phyloP scores from a whole-genome alignment of 1,139 yeast species.

The Scheffersomyces titani region DNA sequence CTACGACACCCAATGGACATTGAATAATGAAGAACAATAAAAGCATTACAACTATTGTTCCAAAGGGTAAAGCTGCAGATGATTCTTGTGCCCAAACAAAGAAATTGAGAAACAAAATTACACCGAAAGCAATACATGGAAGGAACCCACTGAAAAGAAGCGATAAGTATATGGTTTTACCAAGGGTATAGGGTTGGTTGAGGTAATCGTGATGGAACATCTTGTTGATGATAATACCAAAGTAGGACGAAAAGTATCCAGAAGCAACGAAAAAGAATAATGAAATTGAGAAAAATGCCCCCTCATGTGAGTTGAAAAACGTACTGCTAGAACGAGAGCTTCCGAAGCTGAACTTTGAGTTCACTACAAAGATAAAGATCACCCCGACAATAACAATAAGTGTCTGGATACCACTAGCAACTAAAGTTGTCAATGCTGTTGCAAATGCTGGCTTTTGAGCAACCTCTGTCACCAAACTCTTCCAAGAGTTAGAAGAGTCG shows the following conservation, averaged over 20 bases:
- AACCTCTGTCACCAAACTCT: slow-evolving; percentile 53
- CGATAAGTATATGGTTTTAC: slow-evolving; percentile 31
- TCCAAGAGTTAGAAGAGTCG: slow-evolving; percentile 41
- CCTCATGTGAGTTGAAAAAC: slow-evolving; percentile 57
- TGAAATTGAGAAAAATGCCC: slow-evolving; percentile 64
- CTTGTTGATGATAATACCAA: slow-evolving; percentile 64
- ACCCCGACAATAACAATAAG: slow-evolving; percentile 65
- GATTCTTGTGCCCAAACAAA: slow-evolving; percentile 79
- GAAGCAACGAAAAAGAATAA: slow-evolving; percentile 63
- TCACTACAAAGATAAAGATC: slow-evolving; percentile 56
- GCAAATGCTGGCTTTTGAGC: slow-evolving; percentile 52
- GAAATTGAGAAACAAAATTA: slow-evolving; percentile 59
- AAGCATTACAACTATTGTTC: slow-evolving; percentile 16
- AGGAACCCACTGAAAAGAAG: slow-evolving; percentile 59
- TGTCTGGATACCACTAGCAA: slow-evolving; percentile 75
- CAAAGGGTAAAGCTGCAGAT: slow-evolving; percentile 67
- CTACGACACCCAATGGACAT: slow-evolving; percentile 72
- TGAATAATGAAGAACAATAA: slow-evolving; percentile 57
- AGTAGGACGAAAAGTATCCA: slow-evolving; percentile 72
- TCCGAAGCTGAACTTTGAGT: slow-evolving; percentile 29
- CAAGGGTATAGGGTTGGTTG: slow-evolving; percentile 23
- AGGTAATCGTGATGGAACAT: slow-evolving; percentile 43
- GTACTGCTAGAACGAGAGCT: slow-evolving; percentile 22
- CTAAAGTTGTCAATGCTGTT: slow-evolving; percentile 52
- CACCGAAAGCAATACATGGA: slow-evolving; percentile 57